phyloP scores from a whole-genome alignment of 352 stramenopile species.

The Pythium chondricola region DNA sequence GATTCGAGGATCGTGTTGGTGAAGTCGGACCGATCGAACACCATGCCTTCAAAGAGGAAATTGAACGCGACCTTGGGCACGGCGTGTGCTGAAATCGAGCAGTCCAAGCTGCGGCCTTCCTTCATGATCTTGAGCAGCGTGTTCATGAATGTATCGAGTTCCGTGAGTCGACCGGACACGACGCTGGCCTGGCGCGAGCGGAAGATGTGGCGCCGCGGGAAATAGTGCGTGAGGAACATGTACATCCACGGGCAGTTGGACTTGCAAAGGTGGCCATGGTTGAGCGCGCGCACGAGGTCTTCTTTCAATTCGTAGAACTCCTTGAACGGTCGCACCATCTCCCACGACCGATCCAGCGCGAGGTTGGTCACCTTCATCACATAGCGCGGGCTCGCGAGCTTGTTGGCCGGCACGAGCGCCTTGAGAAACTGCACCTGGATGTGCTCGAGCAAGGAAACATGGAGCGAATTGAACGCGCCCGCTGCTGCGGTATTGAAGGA shows the following conservation, averaged over 20 bases:
- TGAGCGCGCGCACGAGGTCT: constrained; percentile 37
- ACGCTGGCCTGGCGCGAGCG: constrained; percentile 57
- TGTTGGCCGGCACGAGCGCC: constrained; percentile 64
- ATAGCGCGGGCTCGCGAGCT: constrained; percentile 61
- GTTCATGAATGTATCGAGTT: constrained; percentile 64
- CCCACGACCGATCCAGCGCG: constrained; percentile 63
- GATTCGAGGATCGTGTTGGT: constrained; percentile 46
- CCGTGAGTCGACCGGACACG: constrained; percentile 46
- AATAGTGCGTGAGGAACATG: constrained; percentile 75
- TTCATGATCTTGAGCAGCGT: constrained; percentile 54
- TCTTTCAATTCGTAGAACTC: constrained; percentile 82
- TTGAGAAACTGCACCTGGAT: constrained; percentile 80
- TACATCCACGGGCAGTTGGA: constrained; percentile 83
- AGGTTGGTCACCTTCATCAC: constrained; percentile 74
- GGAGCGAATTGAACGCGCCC: constrained; percentile 29
- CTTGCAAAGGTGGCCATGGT: constrained; percentile 75
- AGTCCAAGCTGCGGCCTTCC: constrained; percentile 60
- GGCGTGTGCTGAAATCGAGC: constrained; percentile 41
- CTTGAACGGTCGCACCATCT: constrained; percentile 71
- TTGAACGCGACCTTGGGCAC: constrained; percentile 69
- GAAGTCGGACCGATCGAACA: constrained; percentile 69
- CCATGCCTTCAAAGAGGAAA: constrained; percentile 80
- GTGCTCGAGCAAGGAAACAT: constrained; percentile 66
- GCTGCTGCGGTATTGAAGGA: constrained; percentile 15
- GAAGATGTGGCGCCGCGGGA: constrained; percentile 72